Conservation (phyloP, 352 stramenopile genomes). For the Peronospora destructor region DNA sequence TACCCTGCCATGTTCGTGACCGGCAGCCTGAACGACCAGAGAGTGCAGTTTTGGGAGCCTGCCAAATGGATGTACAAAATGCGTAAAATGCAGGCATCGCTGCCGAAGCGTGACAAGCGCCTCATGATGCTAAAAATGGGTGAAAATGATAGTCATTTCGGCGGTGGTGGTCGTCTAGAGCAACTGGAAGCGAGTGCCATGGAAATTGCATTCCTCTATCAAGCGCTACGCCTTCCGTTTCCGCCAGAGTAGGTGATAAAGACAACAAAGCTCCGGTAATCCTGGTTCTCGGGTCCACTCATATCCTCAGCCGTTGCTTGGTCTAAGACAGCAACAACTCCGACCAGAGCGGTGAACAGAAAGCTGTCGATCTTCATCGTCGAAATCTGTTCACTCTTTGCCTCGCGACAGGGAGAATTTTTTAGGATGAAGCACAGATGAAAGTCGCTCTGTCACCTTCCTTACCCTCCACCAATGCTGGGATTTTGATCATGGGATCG, state of each 20-base stretch:
- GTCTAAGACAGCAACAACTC: no score
- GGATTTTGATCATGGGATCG: no score
- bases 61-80: constrained; percentile 80
- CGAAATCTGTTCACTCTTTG: no score
- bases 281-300: no score
- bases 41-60: constrained; percentile 84
- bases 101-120: constrained; percentile 22
- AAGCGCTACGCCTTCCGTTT: constrained; percentile 49
- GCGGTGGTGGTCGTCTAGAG: constrained; percentile 61
- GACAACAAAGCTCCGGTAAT: background rate
- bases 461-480: no score
- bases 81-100: constrained; percentile 40
- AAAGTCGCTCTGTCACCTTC: no score
- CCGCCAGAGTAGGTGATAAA: constrained; percentile 15
- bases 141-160: constrained; percentile 79
- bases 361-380: no score
- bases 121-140: constrained; percentile 67
- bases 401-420: no score
- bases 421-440: no score
- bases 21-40: constrained; percentile 72
- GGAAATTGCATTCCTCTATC: constrained; percentile 82
- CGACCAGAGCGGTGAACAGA: no score
- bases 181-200: constrained; percentile 72
- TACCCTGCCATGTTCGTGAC: constrained; percentile 84
- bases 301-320: no score